Evolutionary conservation across 768 basidiomycete species (phyloP).

Genomic region (Gymnopilus dilepis): DNA sequence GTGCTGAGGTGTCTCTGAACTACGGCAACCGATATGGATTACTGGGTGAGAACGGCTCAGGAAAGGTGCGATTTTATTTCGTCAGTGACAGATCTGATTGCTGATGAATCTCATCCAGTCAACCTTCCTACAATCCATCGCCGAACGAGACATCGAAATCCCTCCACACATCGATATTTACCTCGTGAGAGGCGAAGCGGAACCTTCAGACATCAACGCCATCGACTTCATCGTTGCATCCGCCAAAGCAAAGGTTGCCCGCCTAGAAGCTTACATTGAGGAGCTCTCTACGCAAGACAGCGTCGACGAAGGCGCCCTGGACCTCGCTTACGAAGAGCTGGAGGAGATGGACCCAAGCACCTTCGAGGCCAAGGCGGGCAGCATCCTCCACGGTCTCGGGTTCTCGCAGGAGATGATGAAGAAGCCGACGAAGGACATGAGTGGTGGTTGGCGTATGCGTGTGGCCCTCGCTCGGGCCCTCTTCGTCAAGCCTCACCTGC

Average conservation of each 20-base stretch:
- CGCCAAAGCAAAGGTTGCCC: conserved; percentile 91
- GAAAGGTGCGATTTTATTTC: conserved; percentile 83
- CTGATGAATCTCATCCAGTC: conserved; percentile 68
- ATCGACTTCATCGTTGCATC: conserved; percentile 95
- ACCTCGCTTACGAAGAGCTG: conserved; percentile 91
- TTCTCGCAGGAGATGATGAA: conserved; percentile 93
- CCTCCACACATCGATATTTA: conserved; percentile 97
- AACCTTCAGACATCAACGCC: conserved; percentile 95
- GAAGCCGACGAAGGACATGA: conserved; percentile 98
- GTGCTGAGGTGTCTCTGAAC: conserved; percentile 78
- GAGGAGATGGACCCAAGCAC: conserved; percentile 96
- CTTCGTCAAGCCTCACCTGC: conserved; percentile 94
- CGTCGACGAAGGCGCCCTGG: conserved; percentile 87
- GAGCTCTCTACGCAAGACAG: conserved; percentile 89
- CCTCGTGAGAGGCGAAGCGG: conserved; percentile 94
- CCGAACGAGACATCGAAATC: conserved; percentile 93
- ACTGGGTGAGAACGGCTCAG: conserved; percentile 97
- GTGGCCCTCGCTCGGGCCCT: conserved; percentile 95
- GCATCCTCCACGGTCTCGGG: conserved; percentile 97
- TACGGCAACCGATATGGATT: conserved; percentile 95
- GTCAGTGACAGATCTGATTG: no score
- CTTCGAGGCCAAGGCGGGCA: conserved; percentile 95
- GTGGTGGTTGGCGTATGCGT: conserved; percentile 99
- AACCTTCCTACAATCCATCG: conserved; percentile 94
- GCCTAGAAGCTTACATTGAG: conserved; percentile 92